These are phyloP conservation scores for Teratosphaeria viscida DNA, from an alignment of 2,329 filamentous ascomycete genomes.

Conservation along the genomic window DNA sequence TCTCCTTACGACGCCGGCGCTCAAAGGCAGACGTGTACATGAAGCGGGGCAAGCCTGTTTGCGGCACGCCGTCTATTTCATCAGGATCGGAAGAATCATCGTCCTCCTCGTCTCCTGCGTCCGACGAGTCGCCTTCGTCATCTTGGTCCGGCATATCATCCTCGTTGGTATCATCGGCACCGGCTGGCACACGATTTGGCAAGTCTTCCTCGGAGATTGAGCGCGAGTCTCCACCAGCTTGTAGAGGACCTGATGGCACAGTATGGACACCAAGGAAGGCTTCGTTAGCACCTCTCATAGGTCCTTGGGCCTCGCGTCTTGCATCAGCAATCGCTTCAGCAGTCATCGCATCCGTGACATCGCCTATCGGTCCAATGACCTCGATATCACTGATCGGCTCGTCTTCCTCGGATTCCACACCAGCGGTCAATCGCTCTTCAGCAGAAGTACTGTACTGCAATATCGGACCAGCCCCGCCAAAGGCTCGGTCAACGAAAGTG, in stretches of 20 bases:
- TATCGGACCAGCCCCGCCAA: slow-evolving; percentile 46
- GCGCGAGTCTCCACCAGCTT: not conserved
- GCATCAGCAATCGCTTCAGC: slow-evolving; percentile 12
- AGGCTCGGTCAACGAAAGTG: slow-evolving; percentile 48
- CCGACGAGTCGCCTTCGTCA: slow-evolving; percentile 16
- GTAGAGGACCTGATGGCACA: not conserved
- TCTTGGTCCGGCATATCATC: slow-evolving; percentile 12
- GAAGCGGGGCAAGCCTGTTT: slow-evolving; percentile 21
- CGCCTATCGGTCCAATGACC: slow-evolving; percentile 8
- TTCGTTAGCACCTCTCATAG: not conserved
- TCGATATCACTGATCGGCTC: slow-evolving; percentile 11
- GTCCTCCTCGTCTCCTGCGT: slow-evolving; percentile 16
- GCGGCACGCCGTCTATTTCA: slow-evolving; percentile 26
- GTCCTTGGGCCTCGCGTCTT: slow-evolving; percentile 1
- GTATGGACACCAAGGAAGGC: not conserved
- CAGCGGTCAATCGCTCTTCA: not conserved
- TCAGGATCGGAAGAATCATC: slow-evolving; percentile 24
- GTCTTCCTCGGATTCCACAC: slow-evolving; percentile 2
- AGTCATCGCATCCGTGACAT: slow-evolving; percentile 7
- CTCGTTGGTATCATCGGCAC: slow-evolving; percentile 8
- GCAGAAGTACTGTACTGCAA: not conserved
- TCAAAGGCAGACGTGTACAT: slow-evolving; percentile 42
- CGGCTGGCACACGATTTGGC: not conserved
- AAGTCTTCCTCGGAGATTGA: not conserved
- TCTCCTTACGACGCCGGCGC: slow-evolving; percentile 35